These are phyloP conservation scores for Claviceps sp. DNA, from an alignment of 2,329 filamentous ascomycete genomes.

Conservation along the genomic window DNA sequence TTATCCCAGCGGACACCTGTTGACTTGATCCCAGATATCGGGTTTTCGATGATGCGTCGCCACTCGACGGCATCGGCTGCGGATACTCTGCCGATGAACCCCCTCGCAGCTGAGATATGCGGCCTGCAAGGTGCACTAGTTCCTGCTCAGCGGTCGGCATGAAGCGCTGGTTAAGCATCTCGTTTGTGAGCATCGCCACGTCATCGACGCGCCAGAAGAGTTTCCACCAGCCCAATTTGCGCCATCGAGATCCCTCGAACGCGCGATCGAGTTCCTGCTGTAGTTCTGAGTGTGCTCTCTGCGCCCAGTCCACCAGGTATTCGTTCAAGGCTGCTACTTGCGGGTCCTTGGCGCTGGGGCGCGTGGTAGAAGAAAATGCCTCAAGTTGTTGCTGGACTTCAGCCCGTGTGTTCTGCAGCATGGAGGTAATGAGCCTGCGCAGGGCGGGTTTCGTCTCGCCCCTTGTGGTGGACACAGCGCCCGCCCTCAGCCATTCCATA, in stretches of 20 bases:
- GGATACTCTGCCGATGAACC: slow-evolving; percentile 18
- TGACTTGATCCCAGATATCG: slow-evolving; percentile 4
- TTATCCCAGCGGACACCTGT: too few relatives aligned
- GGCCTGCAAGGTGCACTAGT: slow-evolving; percentile 71
- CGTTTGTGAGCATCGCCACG: slow-evolving; percentile 67
- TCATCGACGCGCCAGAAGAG: slow-evolving; percentile 92
- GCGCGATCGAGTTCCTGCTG: slow-evolving; percentile 66
- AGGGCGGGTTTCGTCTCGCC: slow-evolving; percentile 51
- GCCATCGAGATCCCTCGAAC: slow-evolving; percentile 65
- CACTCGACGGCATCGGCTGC: slow-evolving; percentile 19
- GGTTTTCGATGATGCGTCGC: background rate
- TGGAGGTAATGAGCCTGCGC: slow-evolving; percentile 49
- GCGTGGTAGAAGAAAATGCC: slow-evolving; percentile 22
- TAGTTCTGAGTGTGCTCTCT: slow-evolving; percentile 69
- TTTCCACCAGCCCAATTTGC: slow-evolving; percentile 82
- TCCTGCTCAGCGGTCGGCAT: slow-evolving; percentile 66
- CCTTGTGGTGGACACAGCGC: slow-evolving; percentile 27
- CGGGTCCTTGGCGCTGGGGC: slow-evolving; percentile 20
- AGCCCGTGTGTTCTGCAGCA: slow-evolving; percentile 42
- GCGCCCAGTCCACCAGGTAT: slow-evolving; percentile 59
- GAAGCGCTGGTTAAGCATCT: slow-evolving; percentile 66
- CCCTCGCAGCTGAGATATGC: slow-evolving; percentile 41
- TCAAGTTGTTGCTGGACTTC: slow-evolving; percentile 38
- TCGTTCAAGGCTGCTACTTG: slow-evolving; percentile 32
- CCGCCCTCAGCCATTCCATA: slow-evolving; percentile 49